These are phyloP conservation scores for Rhododendron vialii DNA, from an alignment of 148 eudicot species.

Conservation along the genomic window DNA sequence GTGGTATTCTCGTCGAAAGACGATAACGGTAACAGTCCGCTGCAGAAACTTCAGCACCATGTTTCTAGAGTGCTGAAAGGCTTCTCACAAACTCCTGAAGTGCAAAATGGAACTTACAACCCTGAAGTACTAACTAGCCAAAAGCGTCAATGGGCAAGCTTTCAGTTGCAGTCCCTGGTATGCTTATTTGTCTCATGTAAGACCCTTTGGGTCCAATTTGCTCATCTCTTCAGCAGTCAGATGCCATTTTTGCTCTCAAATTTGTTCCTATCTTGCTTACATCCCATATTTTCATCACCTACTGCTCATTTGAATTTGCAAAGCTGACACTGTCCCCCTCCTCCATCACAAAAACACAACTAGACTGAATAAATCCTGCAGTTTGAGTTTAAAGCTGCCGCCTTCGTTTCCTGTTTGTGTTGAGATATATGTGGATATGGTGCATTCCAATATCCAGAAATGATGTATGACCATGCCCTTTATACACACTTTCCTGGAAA, in stretches of 20 bases:
- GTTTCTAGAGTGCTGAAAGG: constrained; percentile 78
- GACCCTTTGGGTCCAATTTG: neutral
- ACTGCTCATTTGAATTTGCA: neutral
- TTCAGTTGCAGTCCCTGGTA: constrained; percentile 69
- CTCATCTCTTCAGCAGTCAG: neutral
- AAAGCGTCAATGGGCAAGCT: constrained; percentile 98
- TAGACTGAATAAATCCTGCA: neutral
- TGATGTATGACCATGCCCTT: neutral
- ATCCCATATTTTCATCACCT: neutral
- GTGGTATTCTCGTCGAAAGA: constrained; percentile 73
- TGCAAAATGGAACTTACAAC: constrained; percentile 58
- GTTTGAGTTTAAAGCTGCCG: neutral
- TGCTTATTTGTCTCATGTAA: constrained; percentile 12
- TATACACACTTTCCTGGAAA: neutral
- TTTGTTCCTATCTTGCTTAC: neutral
- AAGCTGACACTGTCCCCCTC: neutral
- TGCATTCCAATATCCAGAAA: neutral
- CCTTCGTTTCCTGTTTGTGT: neutral
- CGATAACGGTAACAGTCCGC: constrained; percentile 50
- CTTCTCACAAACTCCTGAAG: constrained; percentile 66
- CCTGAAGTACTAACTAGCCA: constrained; percentile 94
- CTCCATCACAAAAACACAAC: neutral
- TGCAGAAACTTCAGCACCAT: constrained; percentile 65
- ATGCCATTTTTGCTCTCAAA: neutral
- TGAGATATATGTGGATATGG: neutral